phyloP scores from a whole-genome alignment of 192 early-diverging fungal genomes.

The Spizellomyces sp. region DNA sequence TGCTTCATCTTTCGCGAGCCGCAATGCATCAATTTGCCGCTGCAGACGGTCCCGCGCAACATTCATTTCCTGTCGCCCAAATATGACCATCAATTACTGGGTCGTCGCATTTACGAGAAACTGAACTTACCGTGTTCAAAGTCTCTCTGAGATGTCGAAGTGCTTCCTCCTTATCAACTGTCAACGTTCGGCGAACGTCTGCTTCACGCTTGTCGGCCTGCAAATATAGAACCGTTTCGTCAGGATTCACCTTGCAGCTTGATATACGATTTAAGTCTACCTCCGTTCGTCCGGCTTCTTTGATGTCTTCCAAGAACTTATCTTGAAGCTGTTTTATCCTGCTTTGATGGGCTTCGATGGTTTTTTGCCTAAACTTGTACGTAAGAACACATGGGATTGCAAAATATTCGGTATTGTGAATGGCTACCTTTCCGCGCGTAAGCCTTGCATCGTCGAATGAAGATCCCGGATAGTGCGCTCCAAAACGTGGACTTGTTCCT shows the following conservation, averaged over 20 bases:
- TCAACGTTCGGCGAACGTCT: constrained; percentile 23
- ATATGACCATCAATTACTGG: background rate
- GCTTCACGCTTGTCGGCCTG: constrained; percentile 29
- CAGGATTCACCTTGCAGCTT: no score
- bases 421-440: constrained; percentile 17
- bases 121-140: constrained; percentile 7
- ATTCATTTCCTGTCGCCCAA: constrained; percentile 22
- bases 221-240: background rate
- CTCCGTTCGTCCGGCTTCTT: constrained; percentile 27
- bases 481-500: constrained; percentile 25
- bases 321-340: constrained; percentile 54
- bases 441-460: constrained; percentile 20
- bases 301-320: constrained; percentile 45
- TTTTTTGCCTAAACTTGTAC: constrained; percentile 25
- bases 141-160: constrained; percentile 12
- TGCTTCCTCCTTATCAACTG: constrained; percentile 33
- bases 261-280: constrained; percentile 4
- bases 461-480: constrained; percentile 32
- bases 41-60: background rate
- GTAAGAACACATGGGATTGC: background rate
- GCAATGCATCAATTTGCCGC: constrained; percentile 24
- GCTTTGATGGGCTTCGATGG: constrained; percentile 57
- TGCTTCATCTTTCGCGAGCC: constrained; percentile 15
- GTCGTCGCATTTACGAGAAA: background rate
- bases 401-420: background rate